Base-by-base conservation (phyloP, 1,284 basidiomycete species). In the Trichosporon inkin region DNA sequence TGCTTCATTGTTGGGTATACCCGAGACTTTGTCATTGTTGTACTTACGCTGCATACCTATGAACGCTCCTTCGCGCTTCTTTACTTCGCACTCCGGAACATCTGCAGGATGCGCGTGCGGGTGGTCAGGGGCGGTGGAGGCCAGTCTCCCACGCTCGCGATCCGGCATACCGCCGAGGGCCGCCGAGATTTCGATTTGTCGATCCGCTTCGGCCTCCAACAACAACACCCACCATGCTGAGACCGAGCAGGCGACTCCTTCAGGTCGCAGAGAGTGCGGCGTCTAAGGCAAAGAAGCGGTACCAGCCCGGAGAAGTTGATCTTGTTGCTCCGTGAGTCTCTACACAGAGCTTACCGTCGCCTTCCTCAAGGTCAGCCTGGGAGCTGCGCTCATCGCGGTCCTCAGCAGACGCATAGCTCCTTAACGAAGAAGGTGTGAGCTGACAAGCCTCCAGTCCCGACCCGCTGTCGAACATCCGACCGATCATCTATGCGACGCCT, bases 391-490 rank as follows among this genome's bases (percentile, higher is more conserved):
- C 22, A 68, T 62, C 24, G 71, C 72, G 3, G 71, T n/a, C 71
- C 49, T 68, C 28, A 8, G 8, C 28, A 32, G 71, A 44, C 66
- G 69, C 14, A 68, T 70, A 0, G 61, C 72, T 19, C 22, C 14
- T 8, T 20, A n/a, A 41, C 5, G 6, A 20, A 37, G 2, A 6
- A 8, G 6, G 13, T 14, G 22, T 28, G n/a, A 35, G 14, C 38
- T n/a, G 2, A 19, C 47, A 44, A 39, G 3, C 28, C 56, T 11
- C 2, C 59, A 77, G 75, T 4, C 75, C 75, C 17, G 75, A 77
- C 62, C 74, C 74, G 5, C 32, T 66, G 19, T 77, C 75, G 8
- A 76, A 77, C 57, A 74, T 77, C 54, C 71, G 75, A 16, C 75
- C 75, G 1, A 66, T 77, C 49, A 67, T 75, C 13, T 77, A 77